Conservation (phyloP, 768 basidiomycete species). For the Epithele typhae region DNA sequence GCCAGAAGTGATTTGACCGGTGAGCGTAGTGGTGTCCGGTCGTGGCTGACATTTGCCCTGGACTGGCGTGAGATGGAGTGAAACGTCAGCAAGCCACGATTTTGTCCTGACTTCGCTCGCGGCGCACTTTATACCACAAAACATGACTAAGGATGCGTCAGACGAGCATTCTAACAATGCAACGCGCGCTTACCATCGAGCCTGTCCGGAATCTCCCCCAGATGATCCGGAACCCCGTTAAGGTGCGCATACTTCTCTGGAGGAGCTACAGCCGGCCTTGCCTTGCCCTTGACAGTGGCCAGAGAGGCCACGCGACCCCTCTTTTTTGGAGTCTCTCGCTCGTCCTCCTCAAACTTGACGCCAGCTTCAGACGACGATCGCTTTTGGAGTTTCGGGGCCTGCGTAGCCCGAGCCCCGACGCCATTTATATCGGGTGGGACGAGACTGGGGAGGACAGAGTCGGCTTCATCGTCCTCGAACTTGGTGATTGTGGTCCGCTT, state of each 20-base stretch:
- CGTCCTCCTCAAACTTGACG: background rate
- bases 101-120: too few relatives aligned
- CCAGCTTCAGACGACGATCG: background rate
- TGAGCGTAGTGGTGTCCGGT: slow-evolving; percentile 78
- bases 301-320: background rate
- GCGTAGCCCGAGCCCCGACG: background rate
- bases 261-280: slow-evolving; percentile 35
- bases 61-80: slow-evolving; percentile 33
- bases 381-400: too few relatives aligned
- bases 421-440: background rate
- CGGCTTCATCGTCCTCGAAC: slow-evolving; percentile 1
- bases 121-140: slow-evolving; percentile 83
- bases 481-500: background rate
- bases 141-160: slow-evolving; percentile 48
- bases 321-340: background rate
- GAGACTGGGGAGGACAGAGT: background rate
- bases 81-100: too few relatives aligned
- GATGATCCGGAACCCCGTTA: slow-evolving; percentile 45
- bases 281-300: background rate
- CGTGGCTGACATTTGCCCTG: slow-evolving; percentile 62
- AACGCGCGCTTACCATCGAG: slow-evolving; percentile 47
- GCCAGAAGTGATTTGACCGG: slow-evolving; percentile 82
- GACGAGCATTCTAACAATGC: background rate
- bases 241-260: slow-evolving; percentile 54
- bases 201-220: slow-evolving; percentile 31